phyloP scores from a whole-genome alignment of 805 yeast species.

The Monosporozyma unispora region DNA sequence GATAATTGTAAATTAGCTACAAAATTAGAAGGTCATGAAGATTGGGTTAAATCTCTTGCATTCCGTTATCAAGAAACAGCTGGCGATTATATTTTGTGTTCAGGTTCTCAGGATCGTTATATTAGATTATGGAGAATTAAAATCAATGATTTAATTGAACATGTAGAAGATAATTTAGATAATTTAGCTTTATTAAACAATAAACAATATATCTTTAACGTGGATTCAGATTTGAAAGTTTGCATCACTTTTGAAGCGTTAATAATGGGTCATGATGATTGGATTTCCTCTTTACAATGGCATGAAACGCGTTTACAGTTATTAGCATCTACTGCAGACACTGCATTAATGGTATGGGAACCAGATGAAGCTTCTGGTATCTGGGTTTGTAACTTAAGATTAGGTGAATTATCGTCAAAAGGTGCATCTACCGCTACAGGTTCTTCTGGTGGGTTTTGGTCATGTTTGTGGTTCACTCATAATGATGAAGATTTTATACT shows the following conservation, averaged over 20 bases:
- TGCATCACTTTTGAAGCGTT: constrained; percentile 82
- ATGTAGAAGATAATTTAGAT: constrained; percentile 37
- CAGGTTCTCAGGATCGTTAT: constrained; percentile 89
- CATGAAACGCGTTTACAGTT: constrained; percentile 47
- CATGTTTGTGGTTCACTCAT: constrained; percentile 57
- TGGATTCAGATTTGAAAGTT: constrained; percentile 32
- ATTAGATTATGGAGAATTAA: constrained; percentile 81
- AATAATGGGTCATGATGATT: constrained; percentile 96
- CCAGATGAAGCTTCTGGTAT: constrained; percentile 80
- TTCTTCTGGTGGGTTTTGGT: constrained; percentile 69
- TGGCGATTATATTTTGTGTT: constrained; percentile 60
- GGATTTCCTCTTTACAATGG: constrained; percentile 87
- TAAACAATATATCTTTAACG: constrained; percentile 56
- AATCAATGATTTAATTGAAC: constrained; percentile 47
- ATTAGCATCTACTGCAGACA: constrained; percentile 84
- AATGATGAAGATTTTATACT: constrained; percentile 42
- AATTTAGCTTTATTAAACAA: constrained; percentile 54
- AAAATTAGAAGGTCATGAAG: constrained; percentile 81
- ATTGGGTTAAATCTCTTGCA: constrained; percentile 78
- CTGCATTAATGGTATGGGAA: constrained; percentile 89
- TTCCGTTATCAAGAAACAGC: constrained; percentile 40
- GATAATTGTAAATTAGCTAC: constrained; percentile 36
- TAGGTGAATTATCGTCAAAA: constrained; percentile 89
- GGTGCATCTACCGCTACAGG: constrained; percentile 99
- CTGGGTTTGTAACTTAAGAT: constrained; percentile 72